Conservation (phyloP, 2,329 filamentous ascomycete species). For the Emergomyces africanus region DNA sequence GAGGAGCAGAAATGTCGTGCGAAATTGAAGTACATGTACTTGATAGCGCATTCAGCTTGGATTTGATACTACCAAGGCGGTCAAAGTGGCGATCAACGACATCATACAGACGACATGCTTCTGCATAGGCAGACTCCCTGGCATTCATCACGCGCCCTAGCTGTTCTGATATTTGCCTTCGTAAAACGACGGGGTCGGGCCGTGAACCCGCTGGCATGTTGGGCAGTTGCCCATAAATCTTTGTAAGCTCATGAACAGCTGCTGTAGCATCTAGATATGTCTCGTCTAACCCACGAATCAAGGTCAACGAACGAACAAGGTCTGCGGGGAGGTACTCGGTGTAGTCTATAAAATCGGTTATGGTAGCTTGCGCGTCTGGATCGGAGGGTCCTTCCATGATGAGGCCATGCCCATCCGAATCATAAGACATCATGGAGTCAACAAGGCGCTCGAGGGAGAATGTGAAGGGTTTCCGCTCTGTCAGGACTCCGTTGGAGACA, state of each 20-base stretch:
- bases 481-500: constrained; percentile 4
- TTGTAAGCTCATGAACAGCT: constrained; percentile 30
- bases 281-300: constrained; percentile 42
- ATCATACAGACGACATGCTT: constrained; percentile 44
- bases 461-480: neutral
- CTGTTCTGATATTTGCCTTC: constrained; percentile 44
- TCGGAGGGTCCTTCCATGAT: constrained; percentile 41
- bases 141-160: constrained; percentile 43
- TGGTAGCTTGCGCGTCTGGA: constrained; percentile 52
- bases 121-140: constrained; percentile 43
- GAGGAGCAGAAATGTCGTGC: constrained; percentile 43
- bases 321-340: constrained; percentile 57
- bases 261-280: constrained; percentile 31
- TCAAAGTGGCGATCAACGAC: constrained; percentile 45
- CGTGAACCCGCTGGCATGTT: constrained; percentile 34
- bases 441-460: neutral
- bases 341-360: constrained; percentile 56
- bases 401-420: constrained; percentile 30
- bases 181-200: constrained; percentile 40
- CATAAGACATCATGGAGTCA: constrained; percentile 26
- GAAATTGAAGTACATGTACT: constrained; percentile 33
- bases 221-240: constrained; percentile 37
- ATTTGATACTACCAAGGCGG: constrained; percentile 45
- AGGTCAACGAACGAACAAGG: constrained; percentile 48
- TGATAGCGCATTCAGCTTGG: constrained; percentile 51